Percentiles rank a stretch among this genome's conserved stretches.
Evolutionary conservation across 2,329 filamentous ascomycete genomes (phyloP).

Genomic region (Penicillium hesseltinei): DNA sequence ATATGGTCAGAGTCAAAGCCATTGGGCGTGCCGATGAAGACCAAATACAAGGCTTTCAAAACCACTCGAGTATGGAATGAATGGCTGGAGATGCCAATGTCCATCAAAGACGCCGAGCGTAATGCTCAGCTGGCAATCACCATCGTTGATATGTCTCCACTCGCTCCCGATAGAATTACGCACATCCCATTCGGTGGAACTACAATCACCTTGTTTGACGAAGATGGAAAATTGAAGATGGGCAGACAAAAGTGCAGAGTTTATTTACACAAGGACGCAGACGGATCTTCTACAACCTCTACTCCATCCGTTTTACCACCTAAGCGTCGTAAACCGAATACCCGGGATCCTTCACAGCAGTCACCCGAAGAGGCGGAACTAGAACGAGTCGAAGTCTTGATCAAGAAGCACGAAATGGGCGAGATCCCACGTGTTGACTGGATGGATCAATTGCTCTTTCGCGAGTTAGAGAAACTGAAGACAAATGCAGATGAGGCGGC

Average conservation of each 20-base stretch:
- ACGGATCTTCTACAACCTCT: constrained; percentile 75
- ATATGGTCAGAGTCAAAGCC: constrained; percentile 96
- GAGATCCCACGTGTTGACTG: constrained; percentile 91
- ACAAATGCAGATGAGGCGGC: constrained; percentile 63
- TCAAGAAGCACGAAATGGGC: constrained; percentile 98
- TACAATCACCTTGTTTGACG: constrained; percentile 86
- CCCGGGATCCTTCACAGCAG: constrained; percentile 46
- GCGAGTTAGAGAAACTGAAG: constrained; percentile 77
- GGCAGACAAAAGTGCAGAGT: constrained; percentile 88
- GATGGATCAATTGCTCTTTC: constrained; percentile 92
- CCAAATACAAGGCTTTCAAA: constrained; percentile 87
- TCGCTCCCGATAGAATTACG: constrained; percentile 67
- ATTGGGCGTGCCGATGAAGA: constrained; percentile 86
- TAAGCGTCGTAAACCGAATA: constrained; percentile 52
- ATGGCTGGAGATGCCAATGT: constrained; percentile 85
- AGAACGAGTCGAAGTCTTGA: constrained; percentile 80
- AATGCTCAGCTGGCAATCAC: constrained; percentile 88
- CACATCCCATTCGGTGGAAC: constrained; percentile 92
- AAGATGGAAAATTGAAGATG: constrained; percentile 85
- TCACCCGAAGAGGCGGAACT: constrained; percentile 79
- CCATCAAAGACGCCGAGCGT: constrained; percentile 76
- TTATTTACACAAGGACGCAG: constrained; percentile 77
- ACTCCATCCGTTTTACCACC: constrained; percentile 70
- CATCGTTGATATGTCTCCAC: constrained; percentile 87
- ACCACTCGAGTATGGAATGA: constrained; percentile 78